phyloP scores from a whole-genome alignment of 257 asterid species.

The Petunia axillaris region DNA sequence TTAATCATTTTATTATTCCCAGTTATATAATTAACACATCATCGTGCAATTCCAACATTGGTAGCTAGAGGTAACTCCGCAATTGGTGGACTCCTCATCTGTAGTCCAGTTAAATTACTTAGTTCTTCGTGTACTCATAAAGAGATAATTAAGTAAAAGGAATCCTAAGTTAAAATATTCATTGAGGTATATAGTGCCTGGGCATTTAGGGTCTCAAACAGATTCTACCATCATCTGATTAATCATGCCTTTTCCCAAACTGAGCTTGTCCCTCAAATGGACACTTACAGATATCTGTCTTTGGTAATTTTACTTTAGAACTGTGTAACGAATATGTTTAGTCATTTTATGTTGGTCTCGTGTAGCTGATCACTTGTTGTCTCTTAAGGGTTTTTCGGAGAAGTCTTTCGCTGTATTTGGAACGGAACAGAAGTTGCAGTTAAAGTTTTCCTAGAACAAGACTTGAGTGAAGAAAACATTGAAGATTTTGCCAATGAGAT shows the following conservation, averaged over 20 bases:
- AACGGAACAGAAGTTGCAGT: slow-evolving; percentile 81
- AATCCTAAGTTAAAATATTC: neutral
- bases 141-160: neutral
- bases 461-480: slow-evolving; percentile 71
- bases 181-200: neutral
- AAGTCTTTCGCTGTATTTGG: slow-evolving; percentile 91
- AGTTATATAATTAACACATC: neutral
- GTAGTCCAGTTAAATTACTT: neutral
- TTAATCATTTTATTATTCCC: neutral
- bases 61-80: slow-evolving; percentile 15
- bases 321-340: neutral
- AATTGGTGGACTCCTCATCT: neutral
- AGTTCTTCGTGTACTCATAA: neutral
- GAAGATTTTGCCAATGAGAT: slow-evolving; percentile 94
- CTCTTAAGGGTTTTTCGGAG: slow-evolving; percentile 82
- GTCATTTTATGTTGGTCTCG: slow-evolving; percentile 10
- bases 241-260: slow-evolving; percentile 13
- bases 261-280: neutral
- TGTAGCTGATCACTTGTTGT: neutral
- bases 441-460: slow-evolving; percentile 84
- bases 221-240: neutral
- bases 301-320: neutral
- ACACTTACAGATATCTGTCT: neutral
- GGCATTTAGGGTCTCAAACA: neutral
- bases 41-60: neutral